Evolutionary conservation across 2,329 filamentous ascomycete species (phyloP).

Genomic region (Cladosporium austrohemisphaericum): DNA sequence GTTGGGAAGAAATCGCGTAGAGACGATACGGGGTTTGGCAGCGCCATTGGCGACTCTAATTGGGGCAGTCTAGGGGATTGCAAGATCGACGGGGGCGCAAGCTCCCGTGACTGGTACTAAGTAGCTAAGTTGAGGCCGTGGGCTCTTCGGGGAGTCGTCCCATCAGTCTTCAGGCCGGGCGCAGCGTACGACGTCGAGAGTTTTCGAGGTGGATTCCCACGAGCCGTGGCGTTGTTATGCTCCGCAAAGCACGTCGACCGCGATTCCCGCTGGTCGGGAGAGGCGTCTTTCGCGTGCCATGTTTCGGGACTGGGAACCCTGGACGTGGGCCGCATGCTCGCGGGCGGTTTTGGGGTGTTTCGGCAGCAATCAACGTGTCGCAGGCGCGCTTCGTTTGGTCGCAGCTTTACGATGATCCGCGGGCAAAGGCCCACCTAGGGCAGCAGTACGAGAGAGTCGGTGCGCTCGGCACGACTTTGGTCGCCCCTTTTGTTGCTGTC

Average conservation of each 20-base stretch:
- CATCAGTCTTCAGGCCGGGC: background rate
- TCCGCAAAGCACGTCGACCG: background rate
- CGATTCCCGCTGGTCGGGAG: background rate
- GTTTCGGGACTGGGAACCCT: conserved; percentile 1
- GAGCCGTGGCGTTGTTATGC: too few species aligned
- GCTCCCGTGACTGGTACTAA: conserved; percentile 10
- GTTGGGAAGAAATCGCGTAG: conserved; percentile 15
- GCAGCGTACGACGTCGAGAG: background rate
- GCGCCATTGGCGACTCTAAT: conserved; percentile 11
- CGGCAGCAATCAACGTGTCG: background rate
- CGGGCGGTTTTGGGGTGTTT: background rate
- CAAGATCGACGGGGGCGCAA: conserved; percentile 10
- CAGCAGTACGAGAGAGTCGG: background rate
- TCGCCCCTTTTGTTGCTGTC: conserved; percentile 6
- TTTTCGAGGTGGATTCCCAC: background rate
- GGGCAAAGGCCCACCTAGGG: conserved; percentile 8
- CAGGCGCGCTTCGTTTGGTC: conserved; percentile 5
- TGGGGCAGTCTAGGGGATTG: conserved; percentile 9
- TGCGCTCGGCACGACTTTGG: conserved; percentile 2
- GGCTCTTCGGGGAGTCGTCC: background rate
- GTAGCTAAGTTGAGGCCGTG: background rate
- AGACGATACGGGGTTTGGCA: conserved; percentile 14
- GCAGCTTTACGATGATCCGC: conserved; percentile 11
- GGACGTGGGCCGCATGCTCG: background rate
- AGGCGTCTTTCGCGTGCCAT: background rate